Percentiles rank a stretch among this genome's conserved stretches.
phyloP scores from a whole-genome alignment of 179 eudicot species.

The Vitellaria paradoxa region DNA sequence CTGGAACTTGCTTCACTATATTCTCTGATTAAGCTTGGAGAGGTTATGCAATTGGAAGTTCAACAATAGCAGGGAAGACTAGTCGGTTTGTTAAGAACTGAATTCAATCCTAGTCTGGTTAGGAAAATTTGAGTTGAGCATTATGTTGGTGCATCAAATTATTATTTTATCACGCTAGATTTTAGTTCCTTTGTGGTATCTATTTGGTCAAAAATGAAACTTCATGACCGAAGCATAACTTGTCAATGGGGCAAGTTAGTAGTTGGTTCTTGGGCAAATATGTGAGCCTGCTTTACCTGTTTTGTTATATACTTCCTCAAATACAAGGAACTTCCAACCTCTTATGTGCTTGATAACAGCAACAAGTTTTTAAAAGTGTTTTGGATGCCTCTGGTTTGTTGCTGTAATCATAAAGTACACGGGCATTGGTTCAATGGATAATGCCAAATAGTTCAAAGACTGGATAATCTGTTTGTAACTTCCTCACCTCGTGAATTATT shows the following conservation, averaged over 20 bases:
- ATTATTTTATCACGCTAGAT: too few relatives aligned
- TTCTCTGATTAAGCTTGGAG: neutral
- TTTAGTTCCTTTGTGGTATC: too few relatives aligned
- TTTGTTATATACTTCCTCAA: neutral
- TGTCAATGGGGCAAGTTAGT: neutral
- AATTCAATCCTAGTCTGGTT: neutral
- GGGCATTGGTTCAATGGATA: too few relatives aligned
- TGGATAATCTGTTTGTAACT: neutral
- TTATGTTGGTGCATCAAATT: too few relatives aligned
- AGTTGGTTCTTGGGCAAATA: slow-evolving; percentile 1
- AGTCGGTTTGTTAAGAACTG: slow-evolving; percentile 7
- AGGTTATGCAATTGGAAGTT: slow-evolving; percentile 13
- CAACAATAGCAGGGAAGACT: neutral
- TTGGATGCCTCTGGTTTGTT: too few relatives aligned
- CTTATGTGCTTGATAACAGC: neutral
- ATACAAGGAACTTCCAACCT: too few relatives aligned
- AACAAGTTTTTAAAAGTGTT: neutral
- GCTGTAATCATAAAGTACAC: too few relatives aligned
- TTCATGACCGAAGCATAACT: too few relatives aligned
- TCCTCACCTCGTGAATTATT: neutral
- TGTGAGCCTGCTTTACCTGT: neutral
- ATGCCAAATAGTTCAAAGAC: slow-evolving; percentile 2
- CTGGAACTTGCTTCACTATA: too few relatives aligned
- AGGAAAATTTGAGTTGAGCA: neutral
- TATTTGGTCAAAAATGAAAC: too few relatives aligned